Evolutionary conservation across 164 flowering plant genomes (phyloP).

Genomic region (Sextonia rubra): DNA sequence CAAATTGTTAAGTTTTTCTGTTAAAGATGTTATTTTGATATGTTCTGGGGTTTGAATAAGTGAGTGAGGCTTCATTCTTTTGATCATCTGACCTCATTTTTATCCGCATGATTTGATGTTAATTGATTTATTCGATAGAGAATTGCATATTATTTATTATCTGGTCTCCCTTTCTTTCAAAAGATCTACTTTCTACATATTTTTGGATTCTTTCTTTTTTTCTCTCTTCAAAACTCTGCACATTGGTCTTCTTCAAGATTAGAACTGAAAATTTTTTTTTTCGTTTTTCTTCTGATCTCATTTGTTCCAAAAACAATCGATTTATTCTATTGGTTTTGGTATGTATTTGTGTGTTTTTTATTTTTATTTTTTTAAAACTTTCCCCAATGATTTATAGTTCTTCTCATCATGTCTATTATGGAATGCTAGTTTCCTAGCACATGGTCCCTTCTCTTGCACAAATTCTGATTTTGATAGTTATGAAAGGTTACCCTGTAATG

Average conservation of each 20-base stretch:
- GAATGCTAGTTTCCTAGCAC: no score
- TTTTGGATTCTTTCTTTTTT: not conserved
- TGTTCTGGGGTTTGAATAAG: no score
- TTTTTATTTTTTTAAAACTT: no score
- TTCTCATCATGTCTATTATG: no score
- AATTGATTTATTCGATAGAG: not conserved
- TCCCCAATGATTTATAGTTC: no score
- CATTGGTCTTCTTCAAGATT: not conserved
- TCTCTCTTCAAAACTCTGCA: no score
- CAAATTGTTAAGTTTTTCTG: no score
- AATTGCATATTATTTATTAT: not conserved
- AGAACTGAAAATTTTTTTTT: not conserved
- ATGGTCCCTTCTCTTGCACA: no score
- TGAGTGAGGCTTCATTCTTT: not conserved
- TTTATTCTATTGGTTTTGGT: not conserved
- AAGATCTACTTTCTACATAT: not conserved
- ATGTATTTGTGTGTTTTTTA: no score
- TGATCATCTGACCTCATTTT: not conserved
- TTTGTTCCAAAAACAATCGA: not conserved
- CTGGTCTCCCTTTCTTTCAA: not conserved
- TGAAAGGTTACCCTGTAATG: no score
- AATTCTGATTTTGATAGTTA: no score
- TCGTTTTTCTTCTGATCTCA: not conserved
- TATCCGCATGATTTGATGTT: not conserved
- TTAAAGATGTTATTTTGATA: no score